Evolutionary conservation across 257 asterid genomes (phyloP), one percentile per base, ranked within the genome.

Genomic region (Coffea canephora): DNA sequence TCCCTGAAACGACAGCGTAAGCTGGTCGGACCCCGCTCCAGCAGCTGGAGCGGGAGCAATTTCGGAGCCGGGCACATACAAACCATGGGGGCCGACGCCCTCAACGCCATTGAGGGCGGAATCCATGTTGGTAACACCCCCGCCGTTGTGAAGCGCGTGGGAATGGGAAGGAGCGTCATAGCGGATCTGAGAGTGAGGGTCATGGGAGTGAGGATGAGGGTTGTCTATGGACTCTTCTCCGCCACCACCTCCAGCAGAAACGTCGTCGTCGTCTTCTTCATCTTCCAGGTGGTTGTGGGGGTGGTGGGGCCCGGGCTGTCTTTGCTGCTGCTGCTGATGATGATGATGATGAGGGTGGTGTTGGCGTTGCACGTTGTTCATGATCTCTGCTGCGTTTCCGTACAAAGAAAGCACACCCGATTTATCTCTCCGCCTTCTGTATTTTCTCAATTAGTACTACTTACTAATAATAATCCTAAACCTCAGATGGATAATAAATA

Each of bases 1-100:
- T 11, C 97, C 99, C 90, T 91, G 99, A 85, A 96, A 96, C 79
- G 99, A 92, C 74, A 96, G 90, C 82, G 97, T 92, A 46, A 94
- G 98, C 92, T 94, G 99, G 88, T 96, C 97, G 72, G 97, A 87
- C n/a, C 83, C 91, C 55, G 83, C 89, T 18, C 91, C 95, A 4
- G 88, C 95, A 3, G 85, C 75, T 31, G 87, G 82, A 27, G 81
- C 77, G 77, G 83, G 84, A 69, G 66, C 74, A 72, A 89, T 82
- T 54, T 88, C 96, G 13, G 96, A 74, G 81, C 80, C 83, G 4
- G 89, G 81, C 25, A 80, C 85, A 70, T 87, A 89, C 73, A 90
- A 82, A 6, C 87, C 91, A 85, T 84, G 89, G 57, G 89, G 85
- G 10, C 79, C 86, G 25, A 79, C 89, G 31, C 85, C 81, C 55